Evolutionary conservation across 208 protist species (phyloP).

Genomic region (Crithidia sp.): DNA sequence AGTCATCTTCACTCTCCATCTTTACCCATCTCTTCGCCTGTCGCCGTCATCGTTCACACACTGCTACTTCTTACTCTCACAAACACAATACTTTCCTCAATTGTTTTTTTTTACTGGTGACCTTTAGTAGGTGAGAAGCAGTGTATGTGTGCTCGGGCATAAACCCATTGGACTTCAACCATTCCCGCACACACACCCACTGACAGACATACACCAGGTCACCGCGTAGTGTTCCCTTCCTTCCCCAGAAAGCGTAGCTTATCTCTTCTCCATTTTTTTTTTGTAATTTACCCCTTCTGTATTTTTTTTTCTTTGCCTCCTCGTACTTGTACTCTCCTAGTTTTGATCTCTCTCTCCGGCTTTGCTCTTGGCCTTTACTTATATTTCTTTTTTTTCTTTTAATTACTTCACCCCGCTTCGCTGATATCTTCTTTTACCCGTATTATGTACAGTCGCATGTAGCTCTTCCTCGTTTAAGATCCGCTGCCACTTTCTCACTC

Average conservation of each 20-base stretch:
- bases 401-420: no score
- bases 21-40: no score
- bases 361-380: no score
- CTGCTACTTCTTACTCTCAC: no score
- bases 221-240: no score
- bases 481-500: not conserved
- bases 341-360: no score
- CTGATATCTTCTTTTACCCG: slow-evolving; percentile 9
- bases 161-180: not conserved
- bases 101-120: no score
- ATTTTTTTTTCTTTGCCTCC: not conserved
- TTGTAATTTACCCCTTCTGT: not conserved
- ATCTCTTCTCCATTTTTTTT: not conserved
- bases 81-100: no score
- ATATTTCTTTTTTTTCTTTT: not conserved
- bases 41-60: no score
- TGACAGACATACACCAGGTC: no score
- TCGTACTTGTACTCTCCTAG: not conserved
- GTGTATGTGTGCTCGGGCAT: not conserved
- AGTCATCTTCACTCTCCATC: no score
- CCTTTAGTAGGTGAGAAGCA: not conserved
- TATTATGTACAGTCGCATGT: slow-evolving; percentile 22
- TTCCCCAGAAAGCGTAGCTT: not conserved
- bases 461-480: slow-evolving; percentile 22
- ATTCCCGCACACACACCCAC: no score